A percentile compares a stretch with the other conserved stretches of the same genome.
Conservation (phyloP, 371 early-diverging fungal species). For the Lichtheimia hyalospora region DNA sequence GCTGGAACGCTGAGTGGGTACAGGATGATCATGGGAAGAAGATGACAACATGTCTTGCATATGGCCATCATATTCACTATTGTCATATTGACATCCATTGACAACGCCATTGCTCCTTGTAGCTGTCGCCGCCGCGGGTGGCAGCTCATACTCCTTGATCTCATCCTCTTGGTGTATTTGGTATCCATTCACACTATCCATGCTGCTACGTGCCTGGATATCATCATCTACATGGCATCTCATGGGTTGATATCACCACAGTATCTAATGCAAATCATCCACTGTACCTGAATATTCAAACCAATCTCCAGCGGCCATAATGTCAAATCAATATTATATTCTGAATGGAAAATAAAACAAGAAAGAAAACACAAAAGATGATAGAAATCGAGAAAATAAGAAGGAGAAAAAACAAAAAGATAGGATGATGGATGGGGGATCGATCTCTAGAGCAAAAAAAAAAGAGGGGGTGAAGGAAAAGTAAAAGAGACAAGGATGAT, state of each 20-base stretch:
- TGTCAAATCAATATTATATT: not conserved
- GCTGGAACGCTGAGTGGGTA: too few relatives aligned
- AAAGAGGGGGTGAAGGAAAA: conserved; percentile 3
- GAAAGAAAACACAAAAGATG: not conserved
- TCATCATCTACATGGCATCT: not conserved
- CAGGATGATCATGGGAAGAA: too few relatives aligned
- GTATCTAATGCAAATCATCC: not conserved
- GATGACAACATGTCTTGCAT: not conserved
- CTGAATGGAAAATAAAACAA: not conserved
- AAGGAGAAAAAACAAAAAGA: not conserved
- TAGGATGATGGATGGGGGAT: not conserved
- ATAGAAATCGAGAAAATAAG: not conserved
- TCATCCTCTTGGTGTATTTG: conserved; percentile 8
- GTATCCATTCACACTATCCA: not conserved
- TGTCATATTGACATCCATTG: not conserved
- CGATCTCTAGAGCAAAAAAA: not conserved
- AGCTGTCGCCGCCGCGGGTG: not conserved
- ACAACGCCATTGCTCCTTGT: not conserved
- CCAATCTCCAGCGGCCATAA: conserved; percentile 4
- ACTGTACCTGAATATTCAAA: conserved; percentile 6
- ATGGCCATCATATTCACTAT: not conserved
- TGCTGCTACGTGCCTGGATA: not conserved
- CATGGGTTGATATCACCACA: not conserved
- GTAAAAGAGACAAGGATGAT: not conserved
- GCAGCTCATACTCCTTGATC: conserved; percentile 9